Conservation (phyloP, 495 filamentous ascomycete species). For the Poronia punctata region DNA sequence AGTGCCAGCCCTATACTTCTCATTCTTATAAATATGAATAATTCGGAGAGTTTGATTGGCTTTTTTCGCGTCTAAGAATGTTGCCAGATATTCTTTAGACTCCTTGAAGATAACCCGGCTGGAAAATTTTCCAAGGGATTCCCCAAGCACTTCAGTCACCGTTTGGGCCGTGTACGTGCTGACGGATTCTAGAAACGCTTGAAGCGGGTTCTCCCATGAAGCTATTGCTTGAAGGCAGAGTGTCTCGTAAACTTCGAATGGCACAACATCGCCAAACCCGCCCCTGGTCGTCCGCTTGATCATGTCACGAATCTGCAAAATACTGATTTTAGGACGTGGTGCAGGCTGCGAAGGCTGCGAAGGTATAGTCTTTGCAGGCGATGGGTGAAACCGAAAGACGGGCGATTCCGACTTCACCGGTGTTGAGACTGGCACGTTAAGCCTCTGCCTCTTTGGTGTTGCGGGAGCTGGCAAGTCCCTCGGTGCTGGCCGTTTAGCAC, state of each 20-base stretch:
- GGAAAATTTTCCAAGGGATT: conserved; percentile 21
- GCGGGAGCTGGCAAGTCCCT: background rate
- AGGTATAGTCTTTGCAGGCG: background rate
- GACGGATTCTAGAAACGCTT: conserved; percentile 21
- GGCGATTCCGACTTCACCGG: background rate
- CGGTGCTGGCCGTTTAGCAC: conserved; percentile 7
- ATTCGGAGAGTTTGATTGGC: no score
- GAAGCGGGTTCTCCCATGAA: conserved; percentile 22
- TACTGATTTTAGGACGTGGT: conserved; percentile 4
- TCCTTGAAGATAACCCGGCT: conserved; percentile 26
- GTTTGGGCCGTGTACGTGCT: conserved; percentile 11
- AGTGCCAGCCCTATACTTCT: conserved; percentile 25
- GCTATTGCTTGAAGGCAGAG: conserved; percentile 22
- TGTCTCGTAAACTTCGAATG: conserved; percentile 23
- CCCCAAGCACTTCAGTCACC: conserved; percentile 16
- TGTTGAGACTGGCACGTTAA: background rate
- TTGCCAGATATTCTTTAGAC: conserved; percentile 17
- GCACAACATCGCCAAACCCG: conserved; percentile 29
- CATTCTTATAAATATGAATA: conserved; percentile 29
- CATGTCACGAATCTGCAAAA: conserved; percentile 21
- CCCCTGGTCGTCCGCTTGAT: conserved; percentile 26
- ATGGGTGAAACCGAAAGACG: background rate
- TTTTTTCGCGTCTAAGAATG: conserved; percentile 21
- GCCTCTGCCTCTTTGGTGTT: background rate
- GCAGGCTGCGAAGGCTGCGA: background rate